phyloP scores from a whole-genome alignment of 2,329 filamentous ascomycete species.

The Paradendryphiella salina region DNA sequence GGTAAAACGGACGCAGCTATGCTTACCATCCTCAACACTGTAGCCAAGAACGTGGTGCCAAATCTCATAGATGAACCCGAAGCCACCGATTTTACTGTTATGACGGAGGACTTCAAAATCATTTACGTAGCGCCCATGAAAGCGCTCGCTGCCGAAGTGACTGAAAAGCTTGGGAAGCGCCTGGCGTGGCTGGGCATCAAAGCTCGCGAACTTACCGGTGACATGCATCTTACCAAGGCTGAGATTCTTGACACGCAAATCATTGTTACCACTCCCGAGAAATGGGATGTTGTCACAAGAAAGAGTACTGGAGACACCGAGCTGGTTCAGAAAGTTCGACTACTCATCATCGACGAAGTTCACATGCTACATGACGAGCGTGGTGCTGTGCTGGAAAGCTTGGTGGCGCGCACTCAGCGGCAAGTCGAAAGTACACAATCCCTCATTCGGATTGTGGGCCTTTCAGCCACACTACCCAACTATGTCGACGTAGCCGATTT shows the following conservation, averaged over 20 bases:
- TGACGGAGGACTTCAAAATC: conserved; percentile 90
- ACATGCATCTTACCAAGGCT: conserved; percentile 97
- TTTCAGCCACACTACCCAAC: conserved; percentile 95
- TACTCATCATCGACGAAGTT: conserved; percentile 97
- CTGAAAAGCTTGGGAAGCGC: conserved; percentile 87
- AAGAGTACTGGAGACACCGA: conserved; percentile 98
- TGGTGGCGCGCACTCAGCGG: conserved; percentile 91
- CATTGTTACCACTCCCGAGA: conserved; percentile 97
- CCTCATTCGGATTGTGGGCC: conserved; percentile 90
- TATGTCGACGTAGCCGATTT: conserved; percentile 97
- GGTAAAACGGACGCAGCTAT: conserved; percentile 99
- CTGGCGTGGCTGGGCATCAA: conserved; percentile 92
- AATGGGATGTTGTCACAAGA: conserved; percentile 97
- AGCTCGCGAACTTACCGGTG: conserved; percentile 91
- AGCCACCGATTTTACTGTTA: conserved; percentile 78
- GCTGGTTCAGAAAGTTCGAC: conserved; percentile 91
- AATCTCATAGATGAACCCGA: conserved; percentile 74
- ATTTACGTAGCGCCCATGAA: conserved; percentile 99
- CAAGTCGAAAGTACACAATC: conserved; percentile 99
- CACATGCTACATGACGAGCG: conserved; percentile 99
- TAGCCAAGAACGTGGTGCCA: conserved; percentile 81
- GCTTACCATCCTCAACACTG: conserved; percentile 89
- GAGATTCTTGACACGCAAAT: conserved; percentile 97
- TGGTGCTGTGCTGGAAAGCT: conserved; percentile 90
- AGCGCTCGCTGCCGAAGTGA: conserved; percentile 92